Percentiles rank a stretch among this genome's conserved stretches.
Conservation (phyloP, 225 moss, liverwort and hornwort species). For the Pseudoscleropodium purum region DNA sequence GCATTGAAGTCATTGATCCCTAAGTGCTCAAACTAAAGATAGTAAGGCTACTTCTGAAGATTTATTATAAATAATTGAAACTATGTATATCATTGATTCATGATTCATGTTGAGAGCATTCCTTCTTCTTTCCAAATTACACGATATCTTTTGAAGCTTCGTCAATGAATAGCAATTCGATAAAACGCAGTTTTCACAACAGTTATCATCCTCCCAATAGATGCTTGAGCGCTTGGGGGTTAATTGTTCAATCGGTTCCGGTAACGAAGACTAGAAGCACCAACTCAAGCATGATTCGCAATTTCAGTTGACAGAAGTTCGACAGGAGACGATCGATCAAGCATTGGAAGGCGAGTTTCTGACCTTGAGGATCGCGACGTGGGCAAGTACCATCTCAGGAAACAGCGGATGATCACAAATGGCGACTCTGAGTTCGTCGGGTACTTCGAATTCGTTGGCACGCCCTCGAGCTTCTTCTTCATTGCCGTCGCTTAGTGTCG, state of each 20-base stretch:
- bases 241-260: neutral
- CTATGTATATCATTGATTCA: neutral
- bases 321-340: neutral
- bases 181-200: neutral
- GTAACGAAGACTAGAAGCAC: neutral
- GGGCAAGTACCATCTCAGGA: conserved; percentile 5
- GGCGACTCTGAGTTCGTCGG: neutral
- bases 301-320: no score
- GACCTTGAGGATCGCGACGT: conserved; percentile 18
- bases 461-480: neutral
- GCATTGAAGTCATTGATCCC: neutral
- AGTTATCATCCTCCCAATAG: no score
- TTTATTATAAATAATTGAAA: neutral
- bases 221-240: neutral
- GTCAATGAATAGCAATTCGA: neutral
- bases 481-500: neutral
- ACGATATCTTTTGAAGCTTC: no score
- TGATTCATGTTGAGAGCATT: neutral
- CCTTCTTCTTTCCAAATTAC: neutral
- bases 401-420: conserved; percentile 23
- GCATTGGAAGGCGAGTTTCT: neutral
- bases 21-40: neutral
- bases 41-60: neutral
- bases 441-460: neutral
- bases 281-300: neutral